Percentiles rank a stretch among this genome's conserved stretches.
These are phyloP conservation scores for Penicillium freii DNA, from an alignment of 2,329 filamentous ascomycete genomes.

Conservation along the genomic window DNA sequence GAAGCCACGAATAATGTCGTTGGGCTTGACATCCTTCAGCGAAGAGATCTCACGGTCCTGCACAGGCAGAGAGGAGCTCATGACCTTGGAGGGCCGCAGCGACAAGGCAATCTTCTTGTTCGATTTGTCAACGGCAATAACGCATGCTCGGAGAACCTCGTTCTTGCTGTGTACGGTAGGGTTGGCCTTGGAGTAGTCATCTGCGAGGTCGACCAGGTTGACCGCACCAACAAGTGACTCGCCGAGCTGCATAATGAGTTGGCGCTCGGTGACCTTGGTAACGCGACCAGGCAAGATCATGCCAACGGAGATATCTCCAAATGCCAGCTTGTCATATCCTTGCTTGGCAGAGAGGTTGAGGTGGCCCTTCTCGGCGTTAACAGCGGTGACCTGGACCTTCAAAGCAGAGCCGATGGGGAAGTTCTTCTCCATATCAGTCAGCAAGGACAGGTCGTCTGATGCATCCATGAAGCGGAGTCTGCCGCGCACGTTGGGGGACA, in stretches of 20 bases:
- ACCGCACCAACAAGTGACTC: conserved; percentile 76
- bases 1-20: conserved; percentile 84
- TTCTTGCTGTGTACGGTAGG: conserved; percentile 75
- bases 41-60: conserved; percentile 76
- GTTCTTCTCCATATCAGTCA: conserved; percentile 71
- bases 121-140: conserved; percentile 72
- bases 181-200: conserved; percentile 80
- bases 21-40: conserved; percentile 67
- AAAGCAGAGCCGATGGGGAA: conserved; percentile 91
- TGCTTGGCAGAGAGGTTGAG: conserved; percentile 80
- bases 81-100: conserved; percentile 77
- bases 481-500: conserved; percentile 84
- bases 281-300: conserved; percentile 80
- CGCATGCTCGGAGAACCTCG: conserved; percentile 81
- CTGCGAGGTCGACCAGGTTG: conserved; percentile 76
- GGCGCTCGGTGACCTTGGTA: conserved; percentile 79
- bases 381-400: conserved; percentile 71
- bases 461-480: conserved; percentile 79
- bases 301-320: conserved; percentile 71
- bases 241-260: conserved; percentile 81
- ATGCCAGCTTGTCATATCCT: conserved; percentile 61
- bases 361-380: conserved; percentile 70
- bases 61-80: conserved; percentile 79
- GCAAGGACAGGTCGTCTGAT: conserved; percentile 77
- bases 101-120: conserved; percentile 86